Base-by-base conservation (phyloP, 2,329 filamentous ascomycete species). In the Penicillium sp. region DNA sequence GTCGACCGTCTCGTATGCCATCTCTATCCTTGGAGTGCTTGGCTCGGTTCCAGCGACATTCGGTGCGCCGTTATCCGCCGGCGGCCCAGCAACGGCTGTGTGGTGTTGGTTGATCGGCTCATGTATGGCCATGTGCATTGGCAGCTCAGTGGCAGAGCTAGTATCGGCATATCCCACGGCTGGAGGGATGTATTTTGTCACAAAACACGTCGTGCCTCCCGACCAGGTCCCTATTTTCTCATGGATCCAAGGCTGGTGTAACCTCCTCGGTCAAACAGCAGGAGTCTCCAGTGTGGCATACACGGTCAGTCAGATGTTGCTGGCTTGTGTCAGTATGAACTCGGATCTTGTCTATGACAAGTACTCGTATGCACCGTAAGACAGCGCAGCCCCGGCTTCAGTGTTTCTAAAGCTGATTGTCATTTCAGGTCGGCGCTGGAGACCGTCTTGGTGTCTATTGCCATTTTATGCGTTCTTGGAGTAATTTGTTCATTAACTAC, bases 181-280 rank as follows among this genome's bases (percentile, higher is more conserved):
- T 2, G 84, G 84, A 18, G 84, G 84, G 2, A 86, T 87, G 83
- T 87, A 87, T 68, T 87, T 86, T 66, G 83, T 86, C 32, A 85
- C 83, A 9, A 86, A 86, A 62, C 80, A 84, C 64, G 83, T 87
- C 32, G 83, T 86, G 2, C 84, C 84, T 8, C 72, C 76, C 14
- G 77, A 84, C 51, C 79, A 85, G 64, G 82, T 85, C 29, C 80
- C 84, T 2, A 78, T 85, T 11, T 86, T 83, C 76, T 80, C 83
- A 0, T 87, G 84, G 84, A 75, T 86, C 40, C 83, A 86, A 51
- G 84, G 84, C n/a, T 86, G 84, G 84, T 84, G 82, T 64, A 87
- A 87, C 59, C 79, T 87, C 30, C 76, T 87, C 1, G 84, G 84
- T 7, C 84, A 87, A 68, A 84, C 83, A 7, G 81, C 82, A 11